These are phyloP conservation scores for Fraxinus ornus DNA, from an alignment of 305 asterid genomes.

Conservation along the genomic window DNA sequence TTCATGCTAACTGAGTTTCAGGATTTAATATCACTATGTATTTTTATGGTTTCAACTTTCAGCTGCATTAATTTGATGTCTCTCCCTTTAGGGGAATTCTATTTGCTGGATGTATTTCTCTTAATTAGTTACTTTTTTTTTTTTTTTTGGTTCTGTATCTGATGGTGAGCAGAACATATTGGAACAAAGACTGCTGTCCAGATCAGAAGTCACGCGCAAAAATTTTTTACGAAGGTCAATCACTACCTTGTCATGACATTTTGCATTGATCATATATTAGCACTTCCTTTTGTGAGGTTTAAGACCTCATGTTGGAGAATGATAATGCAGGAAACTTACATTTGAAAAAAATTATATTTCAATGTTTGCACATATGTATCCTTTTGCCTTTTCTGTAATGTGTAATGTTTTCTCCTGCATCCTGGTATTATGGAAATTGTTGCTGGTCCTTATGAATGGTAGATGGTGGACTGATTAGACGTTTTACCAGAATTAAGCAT, in stretches of 20 bases:
- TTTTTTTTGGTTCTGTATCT: slow-evolving; percentile 12
- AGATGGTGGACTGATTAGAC: not conserved
- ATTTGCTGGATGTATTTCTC: slow-evolving; percentile 32
- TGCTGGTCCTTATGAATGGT: no score
- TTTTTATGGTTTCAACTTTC: slow-evolving; percentile 13
- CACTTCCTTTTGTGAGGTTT: slow-evolving; percentile 15
- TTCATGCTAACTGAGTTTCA: not conserved
- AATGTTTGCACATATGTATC: no score
- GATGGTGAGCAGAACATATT: slow-evolving; percentile 83
- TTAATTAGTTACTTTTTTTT: slow-evolving; percentile 27
- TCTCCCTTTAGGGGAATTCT: slow-evolving; percentile 11
- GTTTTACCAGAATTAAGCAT: not conserved
- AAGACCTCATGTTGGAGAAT: slow-evolving; percentile 22
- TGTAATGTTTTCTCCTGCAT: no score
- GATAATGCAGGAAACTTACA: slow-evolving; percentile 12
- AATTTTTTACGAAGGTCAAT: slow-evolving; percentile 89
- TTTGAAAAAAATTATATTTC: not conserved
- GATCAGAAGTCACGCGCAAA: slow-evolving; percentile 98
- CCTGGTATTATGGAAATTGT: no score
- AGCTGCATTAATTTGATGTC: slow-evolving; percentile 21
- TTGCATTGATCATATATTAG: slow-evolving; percentile 15
- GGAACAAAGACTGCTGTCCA: slow-evolving; percentile 99
- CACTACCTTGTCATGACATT: slow-evolving; percentile 34
- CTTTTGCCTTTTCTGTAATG: no score
- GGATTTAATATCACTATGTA: not conserved